A percentile compares a stretch with the other conserved stretches of the same genome.
Evolutionary conservation across 176 grass and related monocot genomes (phyloP).

Genomic region (Oryza rufipogon): DNA sequence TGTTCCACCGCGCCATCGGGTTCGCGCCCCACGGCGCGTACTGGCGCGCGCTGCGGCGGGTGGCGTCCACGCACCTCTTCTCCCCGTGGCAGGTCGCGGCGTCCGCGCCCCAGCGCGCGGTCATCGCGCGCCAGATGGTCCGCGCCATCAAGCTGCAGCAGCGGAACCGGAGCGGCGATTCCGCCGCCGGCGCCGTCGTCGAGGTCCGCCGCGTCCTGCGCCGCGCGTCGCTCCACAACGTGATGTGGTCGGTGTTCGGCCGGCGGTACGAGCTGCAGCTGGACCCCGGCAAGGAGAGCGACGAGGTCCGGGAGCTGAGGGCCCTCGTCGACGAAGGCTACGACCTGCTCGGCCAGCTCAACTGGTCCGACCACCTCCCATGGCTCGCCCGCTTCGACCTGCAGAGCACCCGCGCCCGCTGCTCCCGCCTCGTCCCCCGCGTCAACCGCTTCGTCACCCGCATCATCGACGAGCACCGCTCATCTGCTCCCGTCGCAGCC

Average conservation of each 20-base stretch:
- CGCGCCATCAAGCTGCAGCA: not conserved
- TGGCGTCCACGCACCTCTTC: slow-evolving; percentile 81
- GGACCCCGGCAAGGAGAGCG: slow-evolving; percentile 32
- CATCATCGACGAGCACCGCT: slow-evolving; percentile 69
- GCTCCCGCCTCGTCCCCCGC: slow-evolving; percentile 57
- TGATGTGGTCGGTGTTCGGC: slow-evolving; percentile 94
- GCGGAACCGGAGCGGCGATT: not conserved
- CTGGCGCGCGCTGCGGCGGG: slow-evolving; percentile 77
- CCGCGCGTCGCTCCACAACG: slow-evolving; percentile 68
- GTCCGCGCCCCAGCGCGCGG: slow-evolving; percentile 51
- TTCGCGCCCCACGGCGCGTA: slow-evolving; percentile 81
- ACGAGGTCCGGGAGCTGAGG: slow-evolving; percentile 61
- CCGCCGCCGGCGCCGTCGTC: not conserved
- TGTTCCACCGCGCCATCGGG: slow-evolving; percentile 96
- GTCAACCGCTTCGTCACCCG: slow-evolving; percentile 70
- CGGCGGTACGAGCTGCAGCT: slow-evolving; percentile 57
- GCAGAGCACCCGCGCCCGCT: slow-evolving; percentile 60
- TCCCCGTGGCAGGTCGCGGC: slow-evolving; percentile 77
- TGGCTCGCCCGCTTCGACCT: slow-evolving; percentile 66
- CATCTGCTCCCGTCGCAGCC: not conserved
- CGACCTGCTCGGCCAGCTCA: slow-evolving; percentile 72
- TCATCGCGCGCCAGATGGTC: slow-evolving; percentile 68
- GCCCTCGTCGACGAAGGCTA: slow-evolving; percentile 84
- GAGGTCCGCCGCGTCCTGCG: slow-evolving; percentile 58
- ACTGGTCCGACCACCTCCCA: slow-evolving; percentile 94